Conservation (phyloP, 257 asterid genomes). For the Ballota nigra region DNA sequence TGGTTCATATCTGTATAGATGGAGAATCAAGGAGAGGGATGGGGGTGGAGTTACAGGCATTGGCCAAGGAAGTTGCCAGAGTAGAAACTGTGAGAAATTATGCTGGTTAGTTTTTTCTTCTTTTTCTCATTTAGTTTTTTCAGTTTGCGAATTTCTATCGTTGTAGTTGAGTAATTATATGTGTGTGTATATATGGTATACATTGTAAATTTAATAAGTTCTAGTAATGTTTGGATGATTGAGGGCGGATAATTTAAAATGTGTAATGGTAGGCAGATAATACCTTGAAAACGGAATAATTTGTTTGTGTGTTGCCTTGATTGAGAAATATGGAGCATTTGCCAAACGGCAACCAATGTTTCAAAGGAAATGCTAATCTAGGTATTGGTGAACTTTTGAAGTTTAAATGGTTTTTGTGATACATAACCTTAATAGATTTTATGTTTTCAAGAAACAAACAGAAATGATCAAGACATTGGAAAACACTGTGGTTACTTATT, state of each 20-base stretch:
- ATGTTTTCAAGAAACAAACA: neutral
- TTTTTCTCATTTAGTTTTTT: neutral
- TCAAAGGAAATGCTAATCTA: constrained; percentile 1
- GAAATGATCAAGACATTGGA: constrained; percentile 7
- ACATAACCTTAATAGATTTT: neutral
- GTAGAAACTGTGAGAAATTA: constrained; percentile 84
- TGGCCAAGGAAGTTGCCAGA: constrained; percentile 97
- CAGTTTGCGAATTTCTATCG: neutral
- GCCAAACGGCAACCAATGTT: neutral
- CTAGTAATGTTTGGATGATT: neutral
- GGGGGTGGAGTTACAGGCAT: constrained; percentile 79
- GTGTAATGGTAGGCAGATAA: neutral
- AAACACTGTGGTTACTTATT: constrained; percentile 4
- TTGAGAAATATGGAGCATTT: neutral
- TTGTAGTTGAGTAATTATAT: neutral
- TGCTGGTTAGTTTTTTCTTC: constrained; percentile 55
- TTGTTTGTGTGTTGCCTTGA: neutral
- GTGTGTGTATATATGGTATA: neutral
- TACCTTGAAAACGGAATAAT: neutral
- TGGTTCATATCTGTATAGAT: constrained; percentile 33
- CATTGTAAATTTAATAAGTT: neutral
- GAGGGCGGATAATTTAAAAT: neutral
- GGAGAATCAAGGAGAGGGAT: constrained; percentile 56
- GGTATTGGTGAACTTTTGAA: neutral
- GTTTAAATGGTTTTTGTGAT: neutral